Evolutionary conservation across 2,329 filamentous ascomycete species (phyloP), one percentile per base, ranked within the genome.

Genomic region (Aspergillus spinulosporus): DNA sequence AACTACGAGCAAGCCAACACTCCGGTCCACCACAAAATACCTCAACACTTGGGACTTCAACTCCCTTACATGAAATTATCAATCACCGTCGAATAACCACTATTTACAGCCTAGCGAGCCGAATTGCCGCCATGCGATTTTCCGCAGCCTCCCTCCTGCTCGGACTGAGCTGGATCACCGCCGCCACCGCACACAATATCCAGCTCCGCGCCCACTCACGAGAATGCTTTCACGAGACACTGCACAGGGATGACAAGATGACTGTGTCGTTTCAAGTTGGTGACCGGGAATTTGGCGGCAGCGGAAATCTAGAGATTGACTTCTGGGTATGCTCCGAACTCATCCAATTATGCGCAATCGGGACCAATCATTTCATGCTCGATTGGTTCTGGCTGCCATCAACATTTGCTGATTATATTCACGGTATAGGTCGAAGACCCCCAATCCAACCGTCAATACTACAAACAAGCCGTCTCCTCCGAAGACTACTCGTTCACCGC

Each of bases 221-320:
- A 77, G 94, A 99, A 81, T 99, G 94, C 82, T 99, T 97, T 83
- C 90, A 96, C 81, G 94, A 99, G 80, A 77, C 82, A 67, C 86
- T 99, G 58, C 93, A 96, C 80, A 85, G 84, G 74, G 94, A 96
- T 76, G 94, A 99, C 80, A 90, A 88, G 77, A 99, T 99, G 94
- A 97, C 92, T 6, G 92, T 99, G 58, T 96, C 92, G 31, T 99
- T 95, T 82, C 94, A 97, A 80, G 93, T 97, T 57, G 94, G 94
- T 72, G 94, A 99, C 74, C 83, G 93, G 65, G 94, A 99, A 74
- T 97, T 96, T 76, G 93, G 93, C 50, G 90, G 89, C 51, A 92
- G 92, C 56, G 93, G 93, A 34, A 97, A 97, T 72, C 80, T 99
- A 58, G 92, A 97, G 66, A 88, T 99, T 71, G 94, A 99, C 76